Base-by-base conservation (phyloP, 805 yeast genomes). In the Teunomyces panamensis region DNA sequence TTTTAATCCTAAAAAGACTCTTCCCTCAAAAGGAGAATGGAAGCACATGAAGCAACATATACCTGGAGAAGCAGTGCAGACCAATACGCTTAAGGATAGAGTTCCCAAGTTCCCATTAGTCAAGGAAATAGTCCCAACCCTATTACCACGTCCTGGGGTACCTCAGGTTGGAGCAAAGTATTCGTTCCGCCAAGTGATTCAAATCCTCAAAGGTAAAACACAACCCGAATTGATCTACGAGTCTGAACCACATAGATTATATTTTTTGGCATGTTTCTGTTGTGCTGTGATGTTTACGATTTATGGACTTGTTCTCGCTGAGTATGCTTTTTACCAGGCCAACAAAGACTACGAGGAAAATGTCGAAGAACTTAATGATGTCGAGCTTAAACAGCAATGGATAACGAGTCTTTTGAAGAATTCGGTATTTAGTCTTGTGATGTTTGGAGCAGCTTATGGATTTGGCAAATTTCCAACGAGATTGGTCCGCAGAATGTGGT, bases 171-270 rank as follows among this genome's bases (percentile, higher is more conserved):
- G 85, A 1, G 74, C 77, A 32, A 60, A 68, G 44, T 65, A 78
- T 58, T 72, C 81, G 4, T 78, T 89, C 53, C 68, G 80, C 5
- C 84, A 84, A 60, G 82, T 89, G 67, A 69, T 85, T 56, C 76
- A 77, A 48, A 74, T 79, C 9, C 67, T 88, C 50, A 71, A 76
- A 49, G 67, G 69, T 34, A 80, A 83, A 55, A 67, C 65, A 9
- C 75, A 77, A 42, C 92, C 92, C 0, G 95, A 87, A 58, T 69
- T 88, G 46, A 75, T 88, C 39, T 89, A 88, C 65, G 92, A 87
- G 70, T 81, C 90, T 24, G 96, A 89, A 65, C 87, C 94, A 0
- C 96, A 89, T 60, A 71, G 86, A 48, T 71, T 87, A 29, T 89
- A 87, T 63, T 88, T 87, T 62, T 68, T 87, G 9, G 77, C 81